Evolutionary conservation across 2,329 filamentous ascomycete genomes (phyloP).

Genomic region (Hypoxylon sp.): DNA sequence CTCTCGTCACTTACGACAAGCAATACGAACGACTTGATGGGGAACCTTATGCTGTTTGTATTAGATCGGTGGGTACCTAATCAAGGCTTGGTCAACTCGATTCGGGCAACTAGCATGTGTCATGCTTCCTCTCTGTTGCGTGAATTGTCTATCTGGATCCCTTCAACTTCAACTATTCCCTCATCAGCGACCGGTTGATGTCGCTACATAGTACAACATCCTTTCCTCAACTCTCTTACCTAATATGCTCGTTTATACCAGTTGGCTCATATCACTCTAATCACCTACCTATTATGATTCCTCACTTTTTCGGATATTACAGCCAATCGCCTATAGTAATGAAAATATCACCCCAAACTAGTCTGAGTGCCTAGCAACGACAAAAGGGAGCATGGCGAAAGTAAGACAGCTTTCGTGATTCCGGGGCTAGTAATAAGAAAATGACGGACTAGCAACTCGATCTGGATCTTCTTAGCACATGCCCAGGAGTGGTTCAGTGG

Average conservation of each 20-base stretch:
- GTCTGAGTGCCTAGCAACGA: conserved; percentile 5
- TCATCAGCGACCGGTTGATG: conserved; percentile 5
- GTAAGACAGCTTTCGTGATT: conserved; percentile 16
- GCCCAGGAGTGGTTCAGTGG: conserved; percentile 30
- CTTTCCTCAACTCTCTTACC: not conserved
- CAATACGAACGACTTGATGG: conserved; percentile 27
- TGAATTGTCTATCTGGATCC: conserved; percentile 5
- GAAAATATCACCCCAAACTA: not conserved
- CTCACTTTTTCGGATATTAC: conserved; percentile 4
- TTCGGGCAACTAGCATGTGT: not conserved
- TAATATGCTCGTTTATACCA: not conserved
- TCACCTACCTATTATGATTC: not conserved
- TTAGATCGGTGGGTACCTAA: not conserved
- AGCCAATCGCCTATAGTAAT: not conserved
- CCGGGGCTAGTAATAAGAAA: conserved; percentile 27
- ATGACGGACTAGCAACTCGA: conserved; percentile 24
- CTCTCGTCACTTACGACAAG: conserved; percentile 6
- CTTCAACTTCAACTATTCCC: not conserved
- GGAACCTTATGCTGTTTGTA: conserved; percentile 19
- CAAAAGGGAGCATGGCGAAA: conserved; percentile 7
- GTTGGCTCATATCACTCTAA: not conserved
- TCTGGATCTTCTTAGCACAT: conserved; percentile 43
- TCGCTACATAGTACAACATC: not conserved
- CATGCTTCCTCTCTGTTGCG: conserved; percentile 1
- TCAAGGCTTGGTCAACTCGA: not conserved